Evolutionary conservation across 2,329 filamentous ascomycete species (phyloP).

Genomic region (Colletotrichum neosansevieriae): DNA sequence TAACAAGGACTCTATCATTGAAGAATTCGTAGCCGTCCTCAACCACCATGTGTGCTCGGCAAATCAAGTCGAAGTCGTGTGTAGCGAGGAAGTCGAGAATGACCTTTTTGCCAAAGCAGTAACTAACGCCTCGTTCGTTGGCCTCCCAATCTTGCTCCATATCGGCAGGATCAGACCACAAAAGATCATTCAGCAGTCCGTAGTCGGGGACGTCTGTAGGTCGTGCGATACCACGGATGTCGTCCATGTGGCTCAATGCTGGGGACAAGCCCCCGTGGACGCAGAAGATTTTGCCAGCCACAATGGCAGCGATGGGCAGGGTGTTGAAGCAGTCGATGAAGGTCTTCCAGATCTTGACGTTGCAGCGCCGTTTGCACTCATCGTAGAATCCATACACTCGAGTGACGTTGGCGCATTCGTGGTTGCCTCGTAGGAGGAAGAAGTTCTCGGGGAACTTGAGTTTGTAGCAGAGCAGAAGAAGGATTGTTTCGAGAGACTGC

Average conservation of each 20-base stretch:
- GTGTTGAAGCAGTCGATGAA: constrained; percentile 98
- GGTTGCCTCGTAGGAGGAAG: constrained; percentile 92
- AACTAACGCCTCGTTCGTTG: constrained; percentile 96
- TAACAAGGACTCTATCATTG: constrained; percentile 92
- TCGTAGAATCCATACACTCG: constrained; percentile 98
- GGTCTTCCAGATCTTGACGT: constrained; percentile 98
- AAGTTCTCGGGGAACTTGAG: constrained; percentile 98
- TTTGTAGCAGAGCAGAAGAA: constrained; percentile 94
- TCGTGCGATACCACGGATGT: constrained; percentile 94
- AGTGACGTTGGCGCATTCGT: constrained; percentile 96
- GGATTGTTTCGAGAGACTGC: constrained; percentile 93
- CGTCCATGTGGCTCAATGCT: constrained; percentile 95
- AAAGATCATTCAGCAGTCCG: constrained; percentile 90
- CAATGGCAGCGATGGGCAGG: constrained; percentile 94
- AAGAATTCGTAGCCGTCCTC: constrained; percentile 99
- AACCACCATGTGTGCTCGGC: constrained; percentile 98
- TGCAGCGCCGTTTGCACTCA: constrained; percentile 95
- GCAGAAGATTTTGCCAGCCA: constrained; percentile 97
- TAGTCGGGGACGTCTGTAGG: constrained; percentile 98
- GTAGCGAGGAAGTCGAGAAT: constrained; percentile 95
- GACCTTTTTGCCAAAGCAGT: constrained; percentile 98
- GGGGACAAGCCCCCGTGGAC: constrained; percentile 96
- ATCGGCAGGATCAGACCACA: constrained; percentile 98
- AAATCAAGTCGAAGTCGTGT: constrained; percentile 97
- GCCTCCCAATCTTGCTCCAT: constrained; percentile 99